A percentile compares a stretch with the other conserved stretches of the same genome.
Evolutionary conservation across 768 basidiomycete species (phyloP).

Genomic region (Pleurotus tuber-regium): DNA sequence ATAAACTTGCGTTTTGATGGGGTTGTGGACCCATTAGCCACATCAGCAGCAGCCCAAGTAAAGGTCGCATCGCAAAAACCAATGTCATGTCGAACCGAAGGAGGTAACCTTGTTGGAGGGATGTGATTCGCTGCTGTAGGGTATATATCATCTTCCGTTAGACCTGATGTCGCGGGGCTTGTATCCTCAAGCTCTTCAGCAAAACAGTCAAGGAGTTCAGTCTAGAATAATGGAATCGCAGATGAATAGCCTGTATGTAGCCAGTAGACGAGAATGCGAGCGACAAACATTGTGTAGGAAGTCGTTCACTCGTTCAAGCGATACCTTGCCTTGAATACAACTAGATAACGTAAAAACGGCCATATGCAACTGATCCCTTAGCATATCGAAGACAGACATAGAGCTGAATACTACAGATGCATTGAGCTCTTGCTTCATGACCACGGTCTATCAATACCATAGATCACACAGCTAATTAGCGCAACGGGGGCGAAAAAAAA

Average conservation of each 20-base stretch:
- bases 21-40: too few species aligned
- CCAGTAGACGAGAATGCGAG: not conserved
- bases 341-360: constrained; percentile 26
- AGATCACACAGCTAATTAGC: too few species aligned
- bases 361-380: constrained; percentile 49
- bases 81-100: too few species aligned
- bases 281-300: constrained; percentile 35
- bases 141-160: too few species aligned
- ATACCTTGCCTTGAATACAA: constrained; percentile 49
- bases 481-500: too few species aligned
- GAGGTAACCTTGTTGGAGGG: too few species aligned
- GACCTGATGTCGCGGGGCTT: too few species aligned
- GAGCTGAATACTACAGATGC: constrained; percentile 47
- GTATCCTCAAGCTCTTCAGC: too few species aligned
- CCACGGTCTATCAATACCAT: constrained; percentile 31
- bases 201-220: constrained; percentile 48
- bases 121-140: too few species aligned
- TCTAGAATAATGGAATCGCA: constrained; percentile 25
- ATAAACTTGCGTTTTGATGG: too few species aligned
- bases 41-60: constrained; percentile 45
- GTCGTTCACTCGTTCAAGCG: constrained; percentile 50
- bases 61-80: constrained; percentile 56
- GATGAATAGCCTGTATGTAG: too few species aligned
- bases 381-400: constrained; percentile 60
- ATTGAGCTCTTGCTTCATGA: constrained; percentile 38